Conservation (phyloP, 352 stramenopile species). For the Achlya hypogyna region DNA sequence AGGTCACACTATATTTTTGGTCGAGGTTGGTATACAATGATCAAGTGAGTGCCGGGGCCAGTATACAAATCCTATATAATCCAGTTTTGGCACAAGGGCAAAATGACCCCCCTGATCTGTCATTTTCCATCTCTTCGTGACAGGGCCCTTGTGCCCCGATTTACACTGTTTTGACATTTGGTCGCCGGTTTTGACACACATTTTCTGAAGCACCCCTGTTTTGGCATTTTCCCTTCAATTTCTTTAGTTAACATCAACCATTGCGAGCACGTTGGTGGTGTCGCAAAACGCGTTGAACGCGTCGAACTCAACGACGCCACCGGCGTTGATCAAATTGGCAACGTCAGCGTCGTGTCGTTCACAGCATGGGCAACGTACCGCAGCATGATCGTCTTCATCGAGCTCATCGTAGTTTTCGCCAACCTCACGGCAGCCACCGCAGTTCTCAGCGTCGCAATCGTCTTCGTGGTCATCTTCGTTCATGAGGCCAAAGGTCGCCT, state of each 20-base stretch:
- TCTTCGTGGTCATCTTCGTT: background rate
- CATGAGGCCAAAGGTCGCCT: background rate
- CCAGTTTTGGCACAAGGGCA: too few species aligned
- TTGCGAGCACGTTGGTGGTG: background rate
- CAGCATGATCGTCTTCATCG: background rate
- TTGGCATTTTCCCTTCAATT: too few species aligned
- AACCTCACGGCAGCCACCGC: background rate
- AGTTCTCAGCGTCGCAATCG: background rate
- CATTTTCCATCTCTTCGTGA: too few species aligned
- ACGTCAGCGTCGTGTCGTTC: background rate
- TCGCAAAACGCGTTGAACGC: background rate
- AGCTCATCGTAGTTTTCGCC: background rate
- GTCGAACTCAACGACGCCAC: background rate
- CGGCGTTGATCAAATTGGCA: background rate
- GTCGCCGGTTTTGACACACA: too few species aligned
- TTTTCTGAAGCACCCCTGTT: too few species aligned
- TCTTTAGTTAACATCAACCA: slow-evolving; percentile 3
- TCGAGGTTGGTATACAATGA: too few species aligned
- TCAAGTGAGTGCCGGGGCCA: too few species aligned
- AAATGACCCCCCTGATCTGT: too few species aligned
- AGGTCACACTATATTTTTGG: too few species aligned
- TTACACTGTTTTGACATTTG: too few species aligned
- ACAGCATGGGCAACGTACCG: background rate
- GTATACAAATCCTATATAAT: too few species aligned
- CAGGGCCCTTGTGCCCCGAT: too few species aligned